Base-by-base conservation (phyloP, 805 yeast genomes). In the Wickerhamomyces sydowiorum region DNA sequence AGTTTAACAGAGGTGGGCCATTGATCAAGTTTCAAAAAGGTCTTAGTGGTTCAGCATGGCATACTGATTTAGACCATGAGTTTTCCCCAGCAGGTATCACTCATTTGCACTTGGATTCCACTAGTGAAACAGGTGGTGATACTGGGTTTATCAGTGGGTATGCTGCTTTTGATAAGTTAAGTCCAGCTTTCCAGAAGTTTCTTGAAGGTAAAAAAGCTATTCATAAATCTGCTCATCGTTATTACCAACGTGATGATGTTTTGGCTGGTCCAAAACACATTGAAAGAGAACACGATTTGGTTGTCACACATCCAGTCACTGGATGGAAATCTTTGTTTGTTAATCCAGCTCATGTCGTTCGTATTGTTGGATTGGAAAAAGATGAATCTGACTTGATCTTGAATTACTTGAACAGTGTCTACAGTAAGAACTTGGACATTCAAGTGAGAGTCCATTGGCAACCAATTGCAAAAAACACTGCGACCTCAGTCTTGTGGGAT, bases 221-320 rank as follows among this genome's bases (percentile, higher is more conserved):
- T 29, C 66, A 65, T 54, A 51, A 59, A 15, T 65, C 72, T 18
- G 67, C 69, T 15, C 70, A 69, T 48, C 47, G 49, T 8, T 69
- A 64, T 46, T 46, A 62, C 31, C 65, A 67, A 42, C 59, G 72
- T 37, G 56, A 64, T 30, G 64, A 69, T 37, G 77, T 76, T 13
- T 60, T 73, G 33, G 57, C 56, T 40, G 76, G 76, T 23, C 70
- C 71, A 18, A 63, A 61, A 40, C 63, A 63, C 41, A 61, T 74
- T 39, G 76, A 68, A 49, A 66, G 77, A 52, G 74, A 65, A 40
- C 82, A 77, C 55, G 81, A 80, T 1, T 47, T 78, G 17, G 66
- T 78, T 31, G 69, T 80, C 60, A 76, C 81, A 30, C 77, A 78
- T 49, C 83, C 82, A 13, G 78, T 70, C 13, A 78, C 82, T 29